Conservation (phyloP, 2,329 filamentous ascomycete species). For the Daldinia sp. region DNA sequence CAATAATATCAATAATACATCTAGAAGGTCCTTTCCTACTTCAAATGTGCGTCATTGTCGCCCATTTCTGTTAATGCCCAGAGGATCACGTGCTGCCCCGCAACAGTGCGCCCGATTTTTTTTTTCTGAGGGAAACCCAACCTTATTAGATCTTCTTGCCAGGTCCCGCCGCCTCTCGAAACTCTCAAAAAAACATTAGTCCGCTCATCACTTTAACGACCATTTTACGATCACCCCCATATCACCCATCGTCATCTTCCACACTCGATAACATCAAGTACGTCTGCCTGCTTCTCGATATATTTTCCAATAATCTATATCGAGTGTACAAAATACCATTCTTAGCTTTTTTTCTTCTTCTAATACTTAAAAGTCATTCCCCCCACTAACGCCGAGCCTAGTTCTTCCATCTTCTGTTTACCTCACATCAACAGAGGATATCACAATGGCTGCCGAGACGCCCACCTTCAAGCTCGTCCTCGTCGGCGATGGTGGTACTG, state of each 20-base stretch:
- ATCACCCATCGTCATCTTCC: conserved; percentile 9
- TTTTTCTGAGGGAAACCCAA: conserved; percentile 46
- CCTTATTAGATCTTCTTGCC: conserved; percentile 44
- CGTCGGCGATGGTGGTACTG: conserved; percentile 98
- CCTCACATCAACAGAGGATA: conserved; percentile 53
- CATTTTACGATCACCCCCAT: conserved; percentile 34
- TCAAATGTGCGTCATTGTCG: conserved; percentile 41
- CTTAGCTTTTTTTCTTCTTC: conserved; percentile 5
- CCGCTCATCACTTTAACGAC: conserved; percentile 44
- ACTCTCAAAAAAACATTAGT: conserved; percentile 47
- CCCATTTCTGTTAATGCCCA: conserved; percentile 39
- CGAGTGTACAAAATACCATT: conserved; percentile 15
- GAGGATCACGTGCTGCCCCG: conserved; percentile 50
- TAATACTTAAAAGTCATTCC: conserved; percentile 24
- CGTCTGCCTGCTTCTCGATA: conserved; percentile 18
- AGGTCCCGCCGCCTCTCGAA: conserved; percentile 46
- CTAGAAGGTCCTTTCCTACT: conserved; percentile 9
- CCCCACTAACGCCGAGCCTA: conserved; percentile 49
- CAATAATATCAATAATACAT: conserved; percentile 7
- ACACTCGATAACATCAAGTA: conserved; percentile 30
- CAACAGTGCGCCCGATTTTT: conserved; percentile 50
- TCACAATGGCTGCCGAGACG: conserved; percentile 73
- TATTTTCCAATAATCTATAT: conserved; percentile 9
- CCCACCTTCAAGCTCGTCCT: conserved; percentile 99
- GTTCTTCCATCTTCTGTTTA: conserved; percentile 60